Evolutionary conservation across 2,329 filamentous ascomycete species (phyloP).

Genomic region (Penicillium sp.): DNA sequence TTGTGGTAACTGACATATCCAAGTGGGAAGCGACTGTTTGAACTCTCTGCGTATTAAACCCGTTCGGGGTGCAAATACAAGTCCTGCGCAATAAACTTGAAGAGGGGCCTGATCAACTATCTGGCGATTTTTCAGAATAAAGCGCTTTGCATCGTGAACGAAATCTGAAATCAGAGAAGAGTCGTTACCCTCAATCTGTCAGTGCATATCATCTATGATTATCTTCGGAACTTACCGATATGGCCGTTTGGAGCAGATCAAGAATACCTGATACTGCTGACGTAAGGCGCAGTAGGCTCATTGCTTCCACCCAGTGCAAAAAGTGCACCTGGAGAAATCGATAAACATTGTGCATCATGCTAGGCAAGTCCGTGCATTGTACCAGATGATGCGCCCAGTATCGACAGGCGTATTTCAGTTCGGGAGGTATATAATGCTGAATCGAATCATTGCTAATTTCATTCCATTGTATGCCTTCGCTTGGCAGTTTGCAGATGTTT

Average conservation of each 20-base stretch:
- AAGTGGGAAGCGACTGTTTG: conserved; percentile 15
- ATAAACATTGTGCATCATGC: conserved; percentile 1
- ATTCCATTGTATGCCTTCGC: background rate
- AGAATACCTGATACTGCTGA: conserved; percentile 20
- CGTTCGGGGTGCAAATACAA: conserved; percentile 32
- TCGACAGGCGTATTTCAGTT: conserved; percentile 5
- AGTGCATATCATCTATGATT: background rate
- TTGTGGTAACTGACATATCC: conserved; percentile 18
- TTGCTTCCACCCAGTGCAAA: conserved; percentile 30
- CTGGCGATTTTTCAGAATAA: conserved; percentile 31
- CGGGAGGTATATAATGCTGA: background rate
- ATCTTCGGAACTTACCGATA: conserved; percentile 11
- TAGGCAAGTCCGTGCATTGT: conserved; percentile 5
- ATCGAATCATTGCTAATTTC: background rate
- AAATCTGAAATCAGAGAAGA: conserved; percentile 20
- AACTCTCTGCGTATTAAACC: conserved; percentile 30
- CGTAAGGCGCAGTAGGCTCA: conserved; percentile 21
- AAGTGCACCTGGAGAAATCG: conserved; percentile 23
- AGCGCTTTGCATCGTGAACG: conserved; percentile 33
- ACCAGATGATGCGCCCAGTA: conserved; percentile 31
- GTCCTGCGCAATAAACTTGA: conserved; percentile 36
- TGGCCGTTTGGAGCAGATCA: conserved; percentile 13
- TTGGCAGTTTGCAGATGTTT: conserved; percentile 11
- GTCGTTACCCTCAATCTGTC: conserved; percentile 12
- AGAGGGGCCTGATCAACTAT: conserved; percentile 36